phyloP scores from a whole-genome alignment of 148 eudicot genomes.

The Suaeda aralocaspica region DNA sequence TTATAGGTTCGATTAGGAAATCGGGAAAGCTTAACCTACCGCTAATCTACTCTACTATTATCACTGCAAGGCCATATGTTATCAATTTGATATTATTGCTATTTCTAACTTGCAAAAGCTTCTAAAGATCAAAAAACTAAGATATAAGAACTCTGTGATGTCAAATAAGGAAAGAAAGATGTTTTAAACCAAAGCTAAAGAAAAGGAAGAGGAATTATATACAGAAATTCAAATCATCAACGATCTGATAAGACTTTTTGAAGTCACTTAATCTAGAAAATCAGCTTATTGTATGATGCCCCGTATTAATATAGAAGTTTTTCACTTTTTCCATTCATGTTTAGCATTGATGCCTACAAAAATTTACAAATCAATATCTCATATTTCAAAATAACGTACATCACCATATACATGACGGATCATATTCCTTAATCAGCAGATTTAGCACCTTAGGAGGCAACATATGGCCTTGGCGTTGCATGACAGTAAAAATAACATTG shows the following conservation, averaged over 20 bases:
- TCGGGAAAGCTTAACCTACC: too few relatives aligned
- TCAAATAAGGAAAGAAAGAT: not conserved
- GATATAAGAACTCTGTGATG: not conserved
- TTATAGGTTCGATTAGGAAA: too few relatives aligned
- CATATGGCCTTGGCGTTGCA: not conserved
- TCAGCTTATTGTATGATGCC: not conserved
- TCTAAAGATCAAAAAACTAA: not conserved
- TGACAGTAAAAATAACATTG: not conserved
- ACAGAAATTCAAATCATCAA: not conserved
- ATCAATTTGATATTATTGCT: not conserved
- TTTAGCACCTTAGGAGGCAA: not conserved
- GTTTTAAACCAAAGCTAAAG: not conserved
- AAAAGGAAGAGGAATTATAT: not conserved
- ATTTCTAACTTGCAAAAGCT: not conserved
- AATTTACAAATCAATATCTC: constrained; percentile 5
- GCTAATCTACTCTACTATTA: too few relatives aligned
- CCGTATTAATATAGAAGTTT: not conserved
- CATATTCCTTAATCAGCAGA: not conserved
- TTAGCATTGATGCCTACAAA: not conserved
- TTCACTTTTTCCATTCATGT: not conserved
- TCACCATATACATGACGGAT: constrained; percentile 13
- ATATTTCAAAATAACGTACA: constrained; percentile 8
- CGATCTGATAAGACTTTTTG: not conserved
- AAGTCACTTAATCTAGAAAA: not conserved
- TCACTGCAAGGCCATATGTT: too few relatives aligned